Evolutionary conservation across 139 green algal genomes (phyloP).

Genomic region (Yamagishiella unicocca): DNA sequence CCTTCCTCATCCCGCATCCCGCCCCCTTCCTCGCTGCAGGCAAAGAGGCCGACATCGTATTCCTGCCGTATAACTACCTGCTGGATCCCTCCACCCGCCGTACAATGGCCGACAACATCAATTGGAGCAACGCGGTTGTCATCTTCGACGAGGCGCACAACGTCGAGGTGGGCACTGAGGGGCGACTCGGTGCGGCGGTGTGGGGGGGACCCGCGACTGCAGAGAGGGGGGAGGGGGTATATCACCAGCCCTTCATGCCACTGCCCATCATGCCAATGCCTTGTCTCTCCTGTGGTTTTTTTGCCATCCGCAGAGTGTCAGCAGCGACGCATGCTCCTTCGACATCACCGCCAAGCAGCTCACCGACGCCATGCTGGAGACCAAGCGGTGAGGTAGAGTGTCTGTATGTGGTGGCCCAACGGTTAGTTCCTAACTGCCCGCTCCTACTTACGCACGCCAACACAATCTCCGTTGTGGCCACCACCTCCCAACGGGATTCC

Average conservation of each 20-base stretch:
- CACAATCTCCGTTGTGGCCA: too few relatives aligned
- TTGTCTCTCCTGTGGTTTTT: too few relatives aligned
- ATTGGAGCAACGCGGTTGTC: constrained; percentile 83
- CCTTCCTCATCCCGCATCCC: not conserved
- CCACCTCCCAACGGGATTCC: too few relatives aligned
- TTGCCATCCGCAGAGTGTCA: constrained; percentile 66
- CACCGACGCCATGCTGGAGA: constrained; percentile 65
- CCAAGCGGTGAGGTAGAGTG: constrained; percentile 17
- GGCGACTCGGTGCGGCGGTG: not conserved
- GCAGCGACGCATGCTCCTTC: constrained; percentile 88
- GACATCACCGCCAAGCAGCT: constrained; percentile 81
- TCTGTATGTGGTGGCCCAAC: too few relatives aligned
- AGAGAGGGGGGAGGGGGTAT: too few relatives aligned
- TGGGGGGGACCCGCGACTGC: too few relatives aligned
- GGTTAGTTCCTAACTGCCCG: too few relatives aligned
- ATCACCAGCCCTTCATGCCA: not conserved
- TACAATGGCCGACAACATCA: constrained; percentile 70
- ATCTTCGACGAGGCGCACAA: constrained; percentile 99
- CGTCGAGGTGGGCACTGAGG: constrained; percentile 70
- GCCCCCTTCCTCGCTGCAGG: not conserved
- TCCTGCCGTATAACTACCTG: constrained; percentile 99
- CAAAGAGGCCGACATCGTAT: constrained; percentile 88
- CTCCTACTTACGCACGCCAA: too few relatives aligned
- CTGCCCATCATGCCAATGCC: not conserved
- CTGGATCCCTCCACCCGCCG: constrained; percentile 74